Base-by-base conservation (phyloP, 192 early-diverging fungal species). In the Gaertneriomyces semiglobifer region DNA sequence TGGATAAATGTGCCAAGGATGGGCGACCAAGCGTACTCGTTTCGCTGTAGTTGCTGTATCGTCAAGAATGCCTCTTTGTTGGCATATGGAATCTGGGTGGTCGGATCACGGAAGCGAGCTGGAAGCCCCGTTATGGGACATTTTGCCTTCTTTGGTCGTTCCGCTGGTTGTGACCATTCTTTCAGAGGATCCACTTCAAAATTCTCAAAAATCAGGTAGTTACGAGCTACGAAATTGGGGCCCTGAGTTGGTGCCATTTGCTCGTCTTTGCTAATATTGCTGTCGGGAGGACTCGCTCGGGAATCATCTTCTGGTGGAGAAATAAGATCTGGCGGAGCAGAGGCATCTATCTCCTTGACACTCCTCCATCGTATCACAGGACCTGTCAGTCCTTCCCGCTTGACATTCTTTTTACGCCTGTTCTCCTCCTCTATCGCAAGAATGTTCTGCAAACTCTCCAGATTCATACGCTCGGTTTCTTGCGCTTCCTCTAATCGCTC, bases 71-170 rank as follows among this genome's bases (percentile, higher is more conserved):
- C 84, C 3, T 84, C 77, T 44, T 75, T 73, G 53, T 81, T 86
- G 7, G 84, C 81, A 55, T 85, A 89, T 0, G 88, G 88, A 11
- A 88, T 71, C 1, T 67, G 65, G 12, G 81, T 85, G 7, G 38
- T 60, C 0, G 88, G 87, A 58, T 88, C 85, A 41, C 74, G 70
- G 68, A 87, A 89, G 25, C 73, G 77, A 10, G 87, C 88, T 7
- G 69, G 66, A 33, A 81, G 65, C 7, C 87, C 87, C 6, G 88
- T 88, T 46, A 89, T 76, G 8, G 77, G 81, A 58, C 88, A 89
- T 4, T 74, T 16, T 53, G 45, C 12, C 44, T 44, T 7, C 38
- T 62, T 18, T 5, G 62, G 67, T 9, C 65, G 14, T 63, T 11
- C 42, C 5, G 43, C 44, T 46, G 38, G 40, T 1, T 39, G 18